Conservation (phyloP, 208 protist genomes). For the Trypanosoma conorhini region DNA sequence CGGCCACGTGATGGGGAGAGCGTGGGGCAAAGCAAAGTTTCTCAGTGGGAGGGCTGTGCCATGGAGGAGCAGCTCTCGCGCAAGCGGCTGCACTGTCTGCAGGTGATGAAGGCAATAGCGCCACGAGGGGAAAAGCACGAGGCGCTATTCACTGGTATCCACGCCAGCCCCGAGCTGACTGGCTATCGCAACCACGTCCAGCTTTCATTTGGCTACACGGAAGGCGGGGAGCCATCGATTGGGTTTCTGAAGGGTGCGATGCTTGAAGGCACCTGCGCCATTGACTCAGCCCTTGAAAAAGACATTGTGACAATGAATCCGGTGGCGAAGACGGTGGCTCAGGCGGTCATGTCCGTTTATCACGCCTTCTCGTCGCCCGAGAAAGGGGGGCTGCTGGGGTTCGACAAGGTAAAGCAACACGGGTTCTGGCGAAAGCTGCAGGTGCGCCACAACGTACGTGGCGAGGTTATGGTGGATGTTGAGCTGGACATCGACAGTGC, state of each 20-base stretch:
- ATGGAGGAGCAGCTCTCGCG: conserved; percentile 79
- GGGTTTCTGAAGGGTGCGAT: conserved; percentile 75
- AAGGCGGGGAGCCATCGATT: conserved; percentile 48
- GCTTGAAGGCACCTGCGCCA: conserved; percentile 66
- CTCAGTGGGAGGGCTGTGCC: conserved; percentile 62
- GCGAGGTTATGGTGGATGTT: conserved; percentile 84
- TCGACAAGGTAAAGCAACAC: conserved; percentile 69
- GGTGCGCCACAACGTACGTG: conserved; percentile 85
- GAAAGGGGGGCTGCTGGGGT: conserved; percentile 47
- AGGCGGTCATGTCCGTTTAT: conserved; percentile 50
- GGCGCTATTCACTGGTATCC: conserved; percentile 59
- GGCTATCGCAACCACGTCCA: conserved; percentile 95
- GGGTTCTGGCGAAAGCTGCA: conserved; percentile 93
- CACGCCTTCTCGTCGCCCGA: conserved; percentile 33
- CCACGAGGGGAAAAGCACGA: conserved; percentile 32
- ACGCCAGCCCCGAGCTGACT: conserved; percentile 61
- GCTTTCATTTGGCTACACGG: conserved; percentile 81
- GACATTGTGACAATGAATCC: conserved; percentile 69
- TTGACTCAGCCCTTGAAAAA: conserved; percentile 56
- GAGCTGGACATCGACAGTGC: conserved; percentile 56
- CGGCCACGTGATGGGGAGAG: conserved; percentile 39
- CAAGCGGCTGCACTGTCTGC: conserved; percentile 74
- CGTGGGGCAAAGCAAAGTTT: conserved; percentile 49
- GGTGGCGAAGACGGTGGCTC: conserved; percentile 53
- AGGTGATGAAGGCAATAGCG: conserved; percentile 55